These are phyloP conservation scores for Aspergillus baeticus DNA, from an alignment of 495 filamentous ascomycete species.

Conservation along the genomic window DNA sequence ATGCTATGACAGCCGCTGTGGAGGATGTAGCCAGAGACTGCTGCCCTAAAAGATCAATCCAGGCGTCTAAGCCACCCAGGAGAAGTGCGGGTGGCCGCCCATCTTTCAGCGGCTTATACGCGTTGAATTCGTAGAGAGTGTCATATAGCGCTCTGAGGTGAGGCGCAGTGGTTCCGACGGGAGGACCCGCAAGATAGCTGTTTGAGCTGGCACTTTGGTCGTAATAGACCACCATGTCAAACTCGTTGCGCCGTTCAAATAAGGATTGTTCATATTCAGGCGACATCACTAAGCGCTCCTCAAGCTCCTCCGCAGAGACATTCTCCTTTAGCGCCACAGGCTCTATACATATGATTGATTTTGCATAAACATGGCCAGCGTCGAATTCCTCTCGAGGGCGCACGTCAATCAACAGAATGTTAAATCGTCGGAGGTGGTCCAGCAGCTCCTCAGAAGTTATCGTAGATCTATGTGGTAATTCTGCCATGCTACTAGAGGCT, in stretches of 20 bases:
- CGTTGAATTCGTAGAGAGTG: conserved; percentile 79
- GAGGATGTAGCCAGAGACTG: conserved; percentile 60
- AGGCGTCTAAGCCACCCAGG: conserved; percentile 78
- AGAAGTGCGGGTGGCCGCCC: conserved; percentile 70
- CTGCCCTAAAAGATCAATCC: conserved; percentile 75
- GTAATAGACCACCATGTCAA: conserved; percentile 87
- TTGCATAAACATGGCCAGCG: conserved; percentile 78
- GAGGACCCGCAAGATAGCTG: conserved; percentile 46
- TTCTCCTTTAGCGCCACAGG: conserved; percentile 72
- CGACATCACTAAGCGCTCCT: conserved; percentile 76
- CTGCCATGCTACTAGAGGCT: conserved; percentile 38
- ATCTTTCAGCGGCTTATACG: conserved; percentile 67
- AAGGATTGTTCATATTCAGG: conserved; percentile 70
- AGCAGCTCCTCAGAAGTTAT: conserved; percentile 66
- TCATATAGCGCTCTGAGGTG: conserved; percentile 69
- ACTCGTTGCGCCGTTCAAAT: conserved; percentile 75
- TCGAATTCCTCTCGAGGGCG: conserved; percentile 80
- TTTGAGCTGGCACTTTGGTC: conserved; percentile 65
- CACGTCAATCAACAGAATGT: conserved; percentile 82
- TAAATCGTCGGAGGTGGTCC: conserved; percentile 60
- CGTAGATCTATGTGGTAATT: conserved; percentile 59
- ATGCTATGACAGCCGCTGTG: conserved; percentile 51
- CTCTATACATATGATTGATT: conserved; percentile 85
- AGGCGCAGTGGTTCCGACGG: conserved; percentile 49
- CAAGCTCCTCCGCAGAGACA: conserved; percentile 82